Evolutionary conservation across 139 green algal genomes (phyloP).

Genomic region (Micractinium conductrix): DNA sequence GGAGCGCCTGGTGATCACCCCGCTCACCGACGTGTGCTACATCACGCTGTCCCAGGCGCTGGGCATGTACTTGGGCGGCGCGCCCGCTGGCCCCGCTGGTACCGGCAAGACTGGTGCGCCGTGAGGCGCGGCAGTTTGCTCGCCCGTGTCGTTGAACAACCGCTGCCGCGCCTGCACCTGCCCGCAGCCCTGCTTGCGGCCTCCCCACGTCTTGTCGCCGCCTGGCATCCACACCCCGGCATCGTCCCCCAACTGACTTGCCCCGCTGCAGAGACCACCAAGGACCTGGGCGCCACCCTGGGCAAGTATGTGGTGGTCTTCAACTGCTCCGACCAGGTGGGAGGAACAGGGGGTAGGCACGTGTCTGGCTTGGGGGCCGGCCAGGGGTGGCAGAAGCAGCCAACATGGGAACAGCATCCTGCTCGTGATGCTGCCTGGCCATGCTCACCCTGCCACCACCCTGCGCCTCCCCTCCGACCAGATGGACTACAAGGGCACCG

Average conservation of each 20-base stretch:
- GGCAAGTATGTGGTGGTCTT: slow-evolving; percentile 99
- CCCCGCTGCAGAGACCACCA: slow-evolving; percentile 85
- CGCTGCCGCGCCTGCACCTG: too few species aligned
- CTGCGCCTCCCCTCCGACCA: too few species aligned
- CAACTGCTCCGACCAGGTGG: slow-evolving; percentile 98
- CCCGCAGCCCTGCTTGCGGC: neutral
- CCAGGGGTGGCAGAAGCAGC: too few species aligned
- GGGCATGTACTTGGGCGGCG: slow-evolving; percentile 94
- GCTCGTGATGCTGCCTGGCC: too few species aligned
- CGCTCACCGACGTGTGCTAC: slow-evolving; percentile 97
- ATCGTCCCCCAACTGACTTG: neutral
- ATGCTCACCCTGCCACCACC: too few species aligned
- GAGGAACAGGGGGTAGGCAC: too few species aligned
- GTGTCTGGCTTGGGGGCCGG: too few species aligned
- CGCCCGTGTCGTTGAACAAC: too few species aligned
- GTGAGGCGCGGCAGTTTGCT: neutral
- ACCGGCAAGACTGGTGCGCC: slow-evolving; percentile 87
- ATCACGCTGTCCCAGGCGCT: slow-evolving; percentile 94
- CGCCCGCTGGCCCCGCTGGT: slow-evolving; percentile 91
- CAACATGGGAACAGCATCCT: too few species aligned
- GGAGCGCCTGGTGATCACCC: slow-evolving; percentile 96
- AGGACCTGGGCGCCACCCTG: slow-evolving; percentile 94
- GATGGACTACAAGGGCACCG: slow-evolving; percentile 97
- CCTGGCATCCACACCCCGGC: neutral
- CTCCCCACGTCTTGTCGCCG: neutral